phyloP scores from a whole-genome alignment of 2,329 filamentous ascomycete species.

The Trichoderma sp. region DNA sequence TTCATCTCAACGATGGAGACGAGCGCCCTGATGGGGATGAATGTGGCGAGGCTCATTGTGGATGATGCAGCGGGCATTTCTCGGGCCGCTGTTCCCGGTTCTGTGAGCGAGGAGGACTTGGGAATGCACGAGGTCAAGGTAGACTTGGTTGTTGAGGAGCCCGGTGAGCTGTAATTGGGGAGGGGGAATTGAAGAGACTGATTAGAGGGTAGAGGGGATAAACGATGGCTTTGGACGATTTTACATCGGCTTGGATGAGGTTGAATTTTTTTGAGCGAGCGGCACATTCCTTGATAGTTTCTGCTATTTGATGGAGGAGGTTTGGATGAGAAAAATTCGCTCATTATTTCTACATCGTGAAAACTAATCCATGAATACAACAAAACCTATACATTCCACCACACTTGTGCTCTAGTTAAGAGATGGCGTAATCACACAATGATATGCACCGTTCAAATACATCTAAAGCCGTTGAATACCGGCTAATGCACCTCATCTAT shows the following conservation, averaged over 20 bases:
- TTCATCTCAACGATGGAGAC: conserved; percentile 99
- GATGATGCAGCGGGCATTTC: conserved; percentile 52
- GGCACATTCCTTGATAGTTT: not conserved
- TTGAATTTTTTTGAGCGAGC: not conserved
- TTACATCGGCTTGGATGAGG: not conserved
- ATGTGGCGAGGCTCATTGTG: conserved; percentile 71
- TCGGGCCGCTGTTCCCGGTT: conserved; percentile 13
- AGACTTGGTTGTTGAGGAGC: not conserved
- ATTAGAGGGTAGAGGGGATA: not conserved
- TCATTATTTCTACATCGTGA: too few species aligned
- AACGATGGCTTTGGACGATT: not conserved
- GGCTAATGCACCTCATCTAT: not conserved
- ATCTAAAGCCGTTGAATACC: not conserved
- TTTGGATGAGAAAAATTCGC: not conserved
- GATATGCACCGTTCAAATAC: not conserved
- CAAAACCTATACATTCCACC: not conserved
- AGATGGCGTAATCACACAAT: not conserved
- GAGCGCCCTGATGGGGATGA: conserved; percentile 86
- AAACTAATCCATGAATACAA: not conserved
- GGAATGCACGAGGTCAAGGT: not conserved
- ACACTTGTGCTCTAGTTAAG: not conserved
- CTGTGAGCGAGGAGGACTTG: conserved; percentile 3
- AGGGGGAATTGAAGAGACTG: not conserved
- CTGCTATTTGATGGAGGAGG: not conserved
- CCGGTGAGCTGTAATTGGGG: not conserved